Evolutionary conservation across 495 filamentous ascomycete species (phyloP).

Genomic region (Daldinia caldariorum): DNA sequence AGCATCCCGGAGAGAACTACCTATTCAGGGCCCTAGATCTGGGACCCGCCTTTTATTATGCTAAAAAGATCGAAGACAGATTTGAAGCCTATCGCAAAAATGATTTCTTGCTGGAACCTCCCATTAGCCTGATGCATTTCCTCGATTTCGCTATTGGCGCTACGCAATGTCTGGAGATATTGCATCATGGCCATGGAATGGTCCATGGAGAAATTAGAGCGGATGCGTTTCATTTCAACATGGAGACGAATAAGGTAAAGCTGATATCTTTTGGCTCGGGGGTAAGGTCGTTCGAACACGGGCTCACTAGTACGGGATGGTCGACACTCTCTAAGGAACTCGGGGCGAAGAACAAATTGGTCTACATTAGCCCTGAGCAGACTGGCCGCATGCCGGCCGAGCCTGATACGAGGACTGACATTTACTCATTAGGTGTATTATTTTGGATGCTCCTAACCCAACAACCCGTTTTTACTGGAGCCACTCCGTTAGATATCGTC

Average conservation of each 20-base stretch:
- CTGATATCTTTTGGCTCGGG: constrained; percentile 87
- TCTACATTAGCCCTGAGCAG: constrained; percentile 90
- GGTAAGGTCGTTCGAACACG: constrained; percentile 84
- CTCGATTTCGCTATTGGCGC: constrained; percentile 90
- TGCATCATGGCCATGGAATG: constrained; percentile 83
- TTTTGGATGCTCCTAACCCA: constrained; percentile 88
- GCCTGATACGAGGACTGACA: constrained; percentile 88
- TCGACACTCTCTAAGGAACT: constrained; percentile 78
- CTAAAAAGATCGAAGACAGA: constrained; percentile 59
- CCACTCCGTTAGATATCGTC: constrained; percentile 83
- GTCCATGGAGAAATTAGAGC: constrained; percentile 88
- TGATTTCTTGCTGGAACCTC: constrained; percentile 60
- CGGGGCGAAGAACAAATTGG: constrained; percentile 83
- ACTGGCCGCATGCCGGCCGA: constrained; percentile 90
- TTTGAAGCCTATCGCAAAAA: constrained; percentile 52
- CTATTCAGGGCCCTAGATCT: constrained; percentile 75
- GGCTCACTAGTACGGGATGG: constrained; percentile 85
- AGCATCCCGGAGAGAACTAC: constrained; percentile 78
- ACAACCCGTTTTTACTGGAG: constrained; percentile 78
- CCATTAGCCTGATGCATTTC: constrained; percentile 75
- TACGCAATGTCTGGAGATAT: constrained; percentile 81
- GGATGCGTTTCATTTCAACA: constrained; percentile 86
- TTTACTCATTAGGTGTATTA: constrained; percentile 85
- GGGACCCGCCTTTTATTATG: constrained; percentile 76
- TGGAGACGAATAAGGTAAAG: constrained; percentile 73